Evolutionary conservation across 2,329 filamentous ascomycete genomes (phyloP).

Genomic region (Aspergillus persii): DNA sequence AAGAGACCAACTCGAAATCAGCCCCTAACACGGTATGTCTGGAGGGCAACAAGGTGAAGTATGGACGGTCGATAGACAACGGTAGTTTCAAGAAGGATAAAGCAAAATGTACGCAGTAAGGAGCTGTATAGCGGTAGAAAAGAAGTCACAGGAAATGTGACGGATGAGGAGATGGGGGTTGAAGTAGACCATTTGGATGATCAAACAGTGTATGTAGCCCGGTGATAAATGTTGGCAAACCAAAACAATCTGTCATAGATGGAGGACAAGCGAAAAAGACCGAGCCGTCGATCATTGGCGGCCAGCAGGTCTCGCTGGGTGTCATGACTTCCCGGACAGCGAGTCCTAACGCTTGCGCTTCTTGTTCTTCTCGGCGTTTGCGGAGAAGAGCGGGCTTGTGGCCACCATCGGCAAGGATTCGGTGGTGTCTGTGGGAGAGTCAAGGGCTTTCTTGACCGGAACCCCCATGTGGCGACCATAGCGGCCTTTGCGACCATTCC

Average conservation of each 20-base stretch:
- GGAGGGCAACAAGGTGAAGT: background rate
- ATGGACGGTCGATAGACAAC: conserved; percentile 5
- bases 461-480: conserved; percentile 73
- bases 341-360: conserved; percentile 62
- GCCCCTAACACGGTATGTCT: background rate
- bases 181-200: conserved; percentile 8
- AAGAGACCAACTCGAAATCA: background rate
- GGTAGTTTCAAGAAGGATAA: conserved; percentile 6
- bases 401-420: conserved; percentile 45
- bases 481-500: conserved; percentile 92
- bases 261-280: background rate
- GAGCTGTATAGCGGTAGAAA: background rate
- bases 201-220: background rate
- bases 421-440: conserved; percentile 52
- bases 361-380: conserved; percentile 60
- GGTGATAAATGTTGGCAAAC: background rate
- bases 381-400: conserved; percentile 28
- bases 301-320: background rate
- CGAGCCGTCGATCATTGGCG: background rate
- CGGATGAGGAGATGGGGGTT: conserved; percentile 1
- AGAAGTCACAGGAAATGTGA: conserved; percentile 3
- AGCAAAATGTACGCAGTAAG: conserved; percentile 10
- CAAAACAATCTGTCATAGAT: background rate
- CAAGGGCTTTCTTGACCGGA: conserved; percentile 57
- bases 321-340: background rate